phyloP scores from a whole-genome alignment of 768 basidiomycete genomes.

The Russula brevipes region DNA sequence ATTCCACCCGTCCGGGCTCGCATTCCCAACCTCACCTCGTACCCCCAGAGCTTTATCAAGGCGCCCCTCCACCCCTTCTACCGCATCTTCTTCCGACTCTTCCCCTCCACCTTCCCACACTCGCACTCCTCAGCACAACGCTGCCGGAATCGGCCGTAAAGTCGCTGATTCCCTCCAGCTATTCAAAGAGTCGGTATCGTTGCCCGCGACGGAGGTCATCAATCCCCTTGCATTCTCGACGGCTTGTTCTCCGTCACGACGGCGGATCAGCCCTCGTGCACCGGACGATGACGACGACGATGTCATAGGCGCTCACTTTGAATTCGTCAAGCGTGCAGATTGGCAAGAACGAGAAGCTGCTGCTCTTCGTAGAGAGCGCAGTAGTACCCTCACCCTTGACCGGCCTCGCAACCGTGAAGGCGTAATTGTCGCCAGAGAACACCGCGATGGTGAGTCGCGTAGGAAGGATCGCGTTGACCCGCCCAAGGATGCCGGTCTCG shows the following conservation, averaged over 20 bases:
- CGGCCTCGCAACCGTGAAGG: conserved; percentile 51
- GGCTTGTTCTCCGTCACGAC: conserved; percentile 29
- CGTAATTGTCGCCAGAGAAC: conserved; percentile 26
- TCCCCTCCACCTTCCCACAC: conserved; percentile 35
- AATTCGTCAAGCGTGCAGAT: conserved; percentile 80
- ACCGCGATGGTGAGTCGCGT: conserved; percentile 25
- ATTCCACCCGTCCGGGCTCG: conserved; percentile 12
- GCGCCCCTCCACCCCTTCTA: conserved; percentile 26
- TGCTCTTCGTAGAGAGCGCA: conserved; percentile 63
- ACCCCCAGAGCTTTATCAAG: conserved; percentile 24
- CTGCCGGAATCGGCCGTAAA: conserved; percentile 66
- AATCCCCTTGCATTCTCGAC: conserved; percentile 32
- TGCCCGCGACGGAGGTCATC: conserved; percentile 32
- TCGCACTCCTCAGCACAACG: conserved; percentile 29
- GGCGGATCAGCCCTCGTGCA: conserved; percentile 31
- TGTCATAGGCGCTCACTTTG: conserved; percentile 63
- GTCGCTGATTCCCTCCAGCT: conserved; percentile 78
- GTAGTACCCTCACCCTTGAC: conserved; percentile 50
- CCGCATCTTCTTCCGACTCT: conserved; percentile 32
- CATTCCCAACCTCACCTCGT: conserved; percentile 17
- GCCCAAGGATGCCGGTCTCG: conserved; percentile 40
- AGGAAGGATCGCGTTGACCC: conserved; percentile 38
- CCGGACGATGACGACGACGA: conserved; percentile 40
- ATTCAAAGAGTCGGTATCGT: conserved; percentile 66
- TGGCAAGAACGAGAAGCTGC: conserved; percentile 80